These are phyloP conservation scores for Takakia lepidozioides DNA, from an alignment of 225 moss, liverwort and hornwort species.

Conservation along the genomic window DNA sequence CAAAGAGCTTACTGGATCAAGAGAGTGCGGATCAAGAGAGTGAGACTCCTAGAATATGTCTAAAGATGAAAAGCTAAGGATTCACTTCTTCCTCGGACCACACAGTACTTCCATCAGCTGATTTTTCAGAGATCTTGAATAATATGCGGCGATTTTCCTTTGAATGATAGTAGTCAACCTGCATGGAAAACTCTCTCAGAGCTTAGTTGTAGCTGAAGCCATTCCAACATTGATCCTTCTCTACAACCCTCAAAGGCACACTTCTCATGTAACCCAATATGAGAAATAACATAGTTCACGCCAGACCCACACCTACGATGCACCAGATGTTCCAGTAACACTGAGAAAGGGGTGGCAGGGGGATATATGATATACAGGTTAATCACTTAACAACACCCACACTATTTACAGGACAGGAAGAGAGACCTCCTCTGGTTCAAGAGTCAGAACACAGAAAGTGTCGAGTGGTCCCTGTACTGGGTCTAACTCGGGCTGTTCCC, in stretches of 20 bases:
- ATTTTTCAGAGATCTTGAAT: constrained; percentile 22
- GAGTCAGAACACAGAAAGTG: constrained; percentile 65
- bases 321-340: background rate
- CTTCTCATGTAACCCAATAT: background rate
- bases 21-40: too few relatives aligned
- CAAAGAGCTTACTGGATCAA: too few relatives aligned
- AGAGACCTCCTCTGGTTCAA: constrained; percentile 72
- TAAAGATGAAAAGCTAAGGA: constrained; percentile 8
- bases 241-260: background rate
- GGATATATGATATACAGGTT: background rate
- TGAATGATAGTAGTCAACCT: constrained; percentile 46
- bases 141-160: constrained; percentile 38
- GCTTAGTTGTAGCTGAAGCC: background rate
- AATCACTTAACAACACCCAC: too few relatives aligned
- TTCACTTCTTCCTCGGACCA: constrained; percentile 48
- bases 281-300: background rate
- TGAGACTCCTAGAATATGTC: too few relatives aligned
- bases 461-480: constrained; percentile 66
- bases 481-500: constrained; percentile 38
- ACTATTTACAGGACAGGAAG: background rate
- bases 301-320: background rate
- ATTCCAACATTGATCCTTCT: background rate
- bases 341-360: background rate
- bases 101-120: constrained; percentile 13
- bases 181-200: background rate